Base-by-base conservation (phyloP, 2,329 filamentous ascomycete species). In the Calonectria ilicicola region DNA sequence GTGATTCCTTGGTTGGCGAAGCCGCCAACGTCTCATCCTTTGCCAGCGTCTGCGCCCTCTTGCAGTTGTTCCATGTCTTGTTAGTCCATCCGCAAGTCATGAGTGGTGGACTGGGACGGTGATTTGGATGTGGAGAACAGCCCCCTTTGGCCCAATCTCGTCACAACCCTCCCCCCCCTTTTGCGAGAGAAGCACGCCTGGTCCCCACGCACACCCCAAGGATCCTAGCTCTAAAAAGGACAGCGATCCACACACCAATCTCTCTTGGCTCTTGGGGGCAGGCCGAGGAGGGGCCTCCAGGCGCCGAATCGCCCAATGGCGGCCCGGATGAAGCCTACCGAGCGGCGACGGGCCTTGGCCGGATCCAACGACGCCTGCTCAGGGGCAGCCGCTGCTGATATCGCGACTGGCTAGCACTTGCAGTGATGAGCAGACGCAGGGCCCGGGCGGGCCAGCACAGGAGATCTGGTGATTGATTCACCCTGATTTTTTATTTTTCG, bases 161-260 rank as follows among this genome's bases (percentile, higher is more conserved):
- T 71, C 46, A 32, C 69, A 26, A 46, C 47, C 60, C 65, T 32
- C 60, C 70, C 51, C 65, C 65, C 69, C 66, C 67, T 72, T 67
- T 72, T 66, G 53, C 42, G 21, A 53, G 23, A 32, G 17, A 26
- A 49, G 53, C 44, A 40, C 40, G 65, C 56, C 46, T 23, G 27
- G 64, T 47, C 38, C 60, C 66, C 44, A 51, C 56, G 62, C 42
- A 40, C 44, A 56, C 44, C 58, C 60, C 60, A 65, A 53, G 65
- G 70, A 68, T 70, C 42, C 63, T 40, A 38, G 29, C 58, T 32
- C 46, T 35, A 38, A 70, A 56, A 38, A 40, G 49, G 17, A 35
- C 14, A 35, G 23, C 32, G 66, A 62, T 62, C 70, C 70, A 72
- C 70, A 72, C 60, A 46, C 23, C 66, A 72, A 72, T 72, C 70